These are phyloP conservation scores for Aspergillus hancockii DNA, from an alignment of 495 filamentous ascomycete species.

Conservation along the genomic window DNA sequence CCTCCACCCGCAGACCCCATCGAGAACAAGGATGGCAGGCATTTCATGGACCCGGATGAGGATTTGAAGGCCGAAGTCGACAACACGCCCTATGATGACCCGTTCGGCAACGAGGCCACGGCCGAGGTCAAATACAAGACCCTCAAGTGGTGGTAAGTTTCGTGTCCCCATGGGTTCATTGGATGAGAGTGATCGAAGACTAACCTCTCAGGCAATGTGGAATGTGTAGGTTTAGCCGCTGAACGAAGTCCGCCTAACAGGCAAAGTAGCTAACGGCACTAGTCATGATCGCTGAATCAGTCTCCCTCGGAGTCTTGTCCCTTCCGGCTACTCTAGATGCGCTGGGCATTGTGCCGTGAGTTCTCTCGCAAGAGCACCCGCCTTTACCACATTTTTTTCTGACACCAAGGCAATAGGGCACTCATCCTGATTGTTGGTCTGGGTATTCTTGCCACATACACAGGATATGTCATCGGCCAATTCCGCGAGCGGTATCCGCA, in stretches of 20 bases:
- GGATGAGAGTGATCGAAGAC: not conserved
- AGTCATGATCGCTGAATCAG: constrained; percentile 70
- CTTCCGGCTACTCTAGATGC: constrained; percentile 61
- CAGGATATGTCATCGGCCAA: constrained; percentile 73
- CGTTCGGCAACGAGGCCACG: constrained; percentile 46
- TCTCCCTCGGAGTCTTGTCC: constrained; percentile 66
- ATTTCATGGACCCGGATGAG: constrained; percentile 23
- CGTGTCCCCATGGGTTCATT: not conserved
- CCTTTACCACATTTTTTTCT: not conserved
- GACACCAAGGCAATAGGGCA: constrained; percentile 25
- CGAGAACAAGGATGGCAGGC: constrained; percentile 14
- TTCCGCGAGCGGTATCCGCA: constrained; percentile 63
- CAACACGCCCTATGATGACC: constrained; percentile 9
- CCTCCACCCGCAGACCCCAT: constrained; percentile 6
- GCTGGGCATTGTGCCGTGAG: constrained; percentile 58
- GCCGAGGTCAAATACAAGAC: constrained; percentile 51
- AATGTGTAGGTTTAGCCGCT: constrained; percentile 25
- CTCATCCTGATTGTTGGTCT: constrained; percentile 65
- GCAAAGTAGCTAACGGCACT: constrained; percentile 4
- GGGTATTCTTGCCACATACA: constrained; percentile 72
- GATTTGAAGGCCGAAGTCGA: constrained; percentile 25
- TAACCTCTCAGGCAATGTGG: constrained; percentile 37
- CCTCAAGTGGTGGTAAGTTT: constrained; percentile 48
- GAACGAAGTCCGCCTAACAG: not conserved
- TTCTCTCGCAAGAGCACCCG: not conserved